A percentile compares a stretch with the other conserved stretches of the same genome.
Conservation (phyloP, 192 early-diverging fungal genomes). For the Mortierella alpina region DNA sequence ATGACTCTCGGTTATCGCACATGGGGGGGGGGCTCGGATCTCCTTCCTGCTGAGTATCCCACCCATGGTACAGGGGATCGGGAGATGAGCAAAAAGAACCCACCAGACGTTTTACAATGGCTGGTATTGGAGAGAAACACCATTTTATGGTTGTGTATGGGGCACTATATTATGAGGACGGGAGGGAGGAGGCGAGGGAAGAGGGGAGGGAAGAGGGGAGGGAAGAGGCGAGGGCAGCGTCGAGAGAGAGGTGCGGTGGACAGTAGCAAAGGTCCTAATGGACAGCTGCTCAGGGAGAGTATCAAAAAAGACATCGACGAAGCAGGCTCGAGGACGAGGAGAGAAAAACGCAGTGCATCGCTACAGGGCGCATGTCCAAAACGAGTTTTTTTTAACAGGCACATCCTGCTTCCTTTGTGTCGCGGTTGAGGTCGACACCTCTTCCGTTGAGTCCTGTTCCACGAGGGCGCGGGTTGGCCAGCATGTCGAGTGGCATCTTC, state of each 20-base stretch:
- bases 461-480: constrained; percentile 65
- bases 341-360: neutral
- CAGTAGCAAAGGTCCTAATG: too few species aligned
- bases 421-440: constrained; percentile 63
- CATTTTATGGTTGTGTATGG: neutral
- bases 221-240: neutral
- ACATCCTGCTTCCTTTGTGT: constrained; percentile 42
- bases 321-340: neutral
- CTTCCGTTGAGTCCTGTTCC: constrained; percentile 55
- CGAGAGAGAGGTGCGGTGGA: too few species aligned
- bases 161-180: too few species aligned
- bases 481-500: constrained; percentile 76
- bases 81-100: too few species aligned
- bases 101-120: too few species aligned
- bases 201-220: constrained; percentile 1
- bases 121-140: neutral
- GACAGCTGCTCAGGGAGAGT: neutral
- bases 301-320: neutral
- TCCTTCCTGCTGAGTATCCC: too few species aligned
- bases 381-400: constrained; percentile 21
- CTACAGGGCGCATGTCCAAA: neutral
- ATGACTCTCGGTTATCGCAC: too few species aligned
- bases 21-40: too few species aligned
- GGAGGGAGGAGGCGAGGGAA: neutral
- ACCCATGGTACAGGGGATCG: too few species aligned